Conservation (phyloP, 768 basidiomycete species). For the Lactarius tabidus region DNA sequence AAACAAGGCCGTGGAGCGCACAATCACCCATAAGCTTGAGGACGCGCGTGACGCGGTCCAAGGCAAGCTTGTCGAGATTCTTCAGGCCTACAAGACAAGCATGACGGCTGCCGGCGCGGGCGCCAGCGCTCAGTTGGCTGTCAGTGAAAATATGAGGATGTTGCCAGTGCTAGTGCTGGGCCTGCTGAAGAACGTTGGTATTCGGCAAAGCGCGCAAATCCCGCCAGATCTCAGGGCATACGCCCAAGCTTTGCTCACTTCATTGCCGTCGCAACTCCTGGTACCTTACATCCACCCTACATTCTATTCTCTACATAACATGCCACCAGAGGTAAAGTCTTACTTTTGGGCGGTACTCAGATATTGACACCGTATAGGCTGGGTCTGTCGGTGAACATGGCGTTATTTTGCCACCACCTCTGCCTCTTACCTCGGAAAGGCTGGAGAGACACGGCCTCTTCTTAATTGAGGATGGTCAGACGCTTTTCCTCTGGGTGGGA, state of each 20-base stretch:
- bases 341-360: neutral
- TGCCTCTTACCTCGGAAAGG: constrained; percentile 92
- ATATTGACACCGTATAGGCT: constrained; percentile 45
- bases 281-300: constrained; percentile 92
- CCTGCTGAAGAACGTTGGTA: constrained; percentile 91
- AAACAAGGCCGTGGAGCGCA: constrained; percentile 90
- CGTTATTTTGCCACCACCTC: constrained; percentile 78
- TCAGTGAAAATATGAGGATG: constrained; percentile 93
- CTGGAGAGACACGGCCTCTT: constrained; percentile 93
- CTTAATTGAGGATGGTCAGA: constrained; percentile 96
- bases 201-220: constrained; percentile 95
- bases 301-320: constrained; percentile 95
- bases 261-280: constrained; percentile 85
- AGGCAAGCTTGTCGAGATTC: constrained; percentile 79
- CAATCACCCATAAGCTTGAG: constrained; percentile 80
- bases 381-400: constrained; percentile 90
- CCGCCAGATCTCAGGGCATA: constrained; percentile 95
- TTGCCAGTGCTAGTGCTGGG: constrained; percentile 87
- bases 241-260: constrained; percentile 87
- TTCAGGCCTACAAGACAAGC: constrained; percentile 88
- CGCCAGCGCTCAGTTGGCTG: constrained; percentile 88
- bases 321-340: constrained; percentile 76
- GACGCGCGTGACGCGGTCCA: constrained; percentile 83
- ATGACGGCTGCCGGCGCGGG: constrained; percentile 94
- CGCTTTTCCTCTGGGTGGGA: constrained; percentile 98